A percentile compares a stretch with the other conserved stretches of the same genome.
These are phyloP conservation scores for Cutaneotrichosporon sp. DNA, from an alignment of 1,284 basidiomycete species.

Conservation along the genomic window DNA sequence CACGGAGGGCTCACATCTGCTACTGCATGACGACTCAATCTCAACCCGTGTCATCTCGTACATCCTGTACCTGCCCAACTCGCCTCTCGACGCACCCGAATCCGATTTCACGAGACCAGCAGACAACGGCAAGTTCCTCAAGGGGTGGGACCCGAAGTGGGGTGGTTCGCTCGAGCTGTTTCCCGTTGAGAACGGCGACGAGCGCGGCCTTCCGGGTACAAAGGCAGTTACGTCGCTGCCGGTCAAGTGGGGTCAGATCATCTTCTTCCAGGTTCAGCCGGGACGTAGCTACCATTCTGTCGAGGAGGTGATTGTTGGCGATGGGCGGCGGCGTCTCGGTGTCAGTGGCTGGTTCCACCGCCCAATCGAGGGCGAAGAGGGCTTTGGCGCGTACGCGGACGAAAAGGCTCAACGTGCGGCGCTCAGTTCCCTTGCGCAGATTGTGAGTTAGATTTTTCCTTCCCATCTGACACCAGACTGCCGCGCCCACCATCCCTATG, in stretches of 20 bases:
- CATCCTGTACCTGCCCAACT: constrained; percentile 95
- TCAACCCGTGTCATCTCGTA: constrained; percentile 92
- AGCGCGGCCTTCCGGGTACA: constrained; percentile 47
- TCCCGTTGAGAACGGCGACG: constrained; percentile 58
- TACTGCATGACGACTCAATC: constrained; percentile 98
- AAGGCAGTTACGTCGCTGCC: constrained; percentile 45
- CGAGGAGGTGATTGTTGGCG: constrained; percentile 87
- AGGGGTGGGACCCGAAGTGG: constrained; percentile 73
- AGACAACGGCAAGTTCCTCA: constrained; percentile 46
- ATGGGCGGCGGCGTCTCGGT: constrained; percentile 72
- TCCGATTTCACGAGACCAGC: constrained; percentile 32
- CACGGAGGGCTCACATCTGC: constrained; percentile 80
- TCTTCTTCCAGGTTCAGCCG: constrained; percentile 81
- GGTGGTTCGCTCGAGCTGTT: constrained; percentile 97
- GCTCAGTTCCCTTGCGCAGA: constrained; percentile 51
- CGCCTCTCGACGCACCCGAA: constrained; percentile 59
- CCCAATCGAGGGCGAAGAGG: constrained; percentile 85
- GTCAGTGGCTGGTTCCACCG: constrained; percentile 98
- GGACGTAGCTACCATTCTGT: constrained; percentile 93
- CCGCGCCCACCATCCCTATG: constrained; percentile 57
- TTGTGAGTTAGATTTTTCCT: constrained; percentile 33
- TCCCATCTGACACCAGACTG: constrained; percentile 58
- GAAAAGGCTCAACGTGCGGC: constrained; percentile 75
- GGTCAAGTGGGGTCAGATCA: constrained; percentile 88
- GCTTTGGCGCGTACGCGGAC: constrained; percentile 62